Evolutionary conservation across 176 grass and related monocot species (phyloP).

Genomic region (Musa troglodytarum): DNA sequence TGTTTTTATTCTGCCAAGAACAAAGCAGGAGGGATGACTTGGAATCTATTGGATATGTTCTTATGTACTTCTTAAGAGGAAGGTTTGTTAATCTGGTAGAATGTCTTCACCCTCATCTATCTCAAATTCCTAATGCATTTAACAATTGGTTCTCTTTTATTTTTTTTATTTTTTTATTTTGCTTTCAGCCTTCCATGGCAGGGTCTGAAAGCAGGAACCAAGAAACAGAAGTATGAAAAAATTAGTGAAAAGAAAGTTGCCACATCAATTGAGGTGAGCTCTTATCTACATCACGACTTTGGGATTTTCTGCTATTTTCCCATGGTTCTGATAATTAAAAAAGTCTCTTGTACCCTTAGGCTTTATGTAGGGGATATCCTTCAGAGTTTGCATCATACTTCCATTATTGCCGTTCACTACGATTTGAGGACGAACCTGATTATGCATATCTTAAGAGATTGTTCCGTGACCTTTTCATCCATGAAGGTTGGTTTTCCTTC

Average conservation of each 20-base stretch:
- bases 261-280: conserved; percentile 66
- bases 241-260: conserved; percentile 83
- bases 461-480: conserved; percentile 81
- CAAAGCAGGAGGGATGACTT: conserved; percentile 94
- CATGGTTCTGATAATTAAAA: background rate
- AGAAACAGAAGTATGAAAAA: conserved; percentile 93
- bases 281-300: conserved; percentile 9
- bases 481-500: conserved; percentile 47
- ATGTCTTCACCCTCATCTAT: background rate
- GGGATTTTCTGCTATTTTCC: background rate
- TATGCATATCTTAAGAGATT: conserved; percentile 78
- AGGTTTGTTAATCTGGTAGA: conserved; percentile 33
- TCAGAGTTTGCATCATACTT: conserved; percentile 71
- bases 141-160: conserved; percentile 6
- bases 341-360: conserved; percentile 28
- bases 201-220: conserved; percentile 84
- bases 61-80: conserved; percentile 95
- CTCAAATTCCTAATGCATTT: background rate
- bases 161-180: background rate
- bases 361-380: conserved; percentile 69
- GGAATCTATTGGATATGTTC: conserved; percentile 89
- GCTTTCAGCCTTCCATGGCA: conserved; percentile 68
- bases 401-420: conserved; percentile 71
- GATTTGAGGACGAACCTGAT: conserved; percentile 70
- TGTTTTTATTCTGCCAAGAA: conserved; percentile 37